Evolutionary conservation across 2,329 filamentous ascomycete species (phyloP), one percentile per base, ranked within the genome.

Genomic region (Leptoxyphium fumago): DNA sequence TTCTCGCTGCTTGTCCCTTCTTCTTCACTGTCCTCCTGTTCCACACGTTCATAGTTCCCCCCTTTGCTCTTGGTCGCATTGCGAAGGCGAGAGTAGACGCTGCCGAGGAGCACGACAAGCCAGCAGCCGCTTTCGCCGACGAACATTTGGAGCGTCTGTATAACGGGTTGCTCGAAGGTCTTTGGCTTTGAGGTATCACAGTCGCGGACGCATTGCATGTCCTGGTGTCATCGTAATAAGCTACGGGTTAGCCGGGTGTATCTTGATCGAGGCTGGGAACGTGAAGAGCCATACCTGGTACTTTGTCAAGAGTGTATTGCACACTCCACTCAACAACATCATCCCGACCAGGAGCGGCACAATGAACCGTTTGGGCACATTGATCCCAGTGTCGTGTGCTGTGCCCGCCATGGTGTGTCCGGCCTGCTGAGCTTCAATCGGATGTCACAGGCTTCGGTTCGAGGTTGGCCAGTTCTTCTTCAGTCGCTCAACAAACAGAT

Each of bases 101-200:
- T 70, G 59, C 83, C 79, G 41, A 74, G 56, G 17, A 82, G 78
- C 38, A 96, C 75, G 43, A 98, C 85, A 11, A 96, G 73, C 88
- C 89, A 98, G 69, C 87, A 94, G 50, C 87, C 89, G 74, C 85
- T 83, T 64, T 98, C 91, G 45, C 91, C 91, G 49, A 95, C 74
- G 62, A 98, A 98, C 91, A 98, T 98, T 64, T 96, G 91, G 1
- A 86, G 70, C 2, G 91, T 96, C 63, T 98, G 91, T 44, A 96
- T 78, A 43, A 98, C 88, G 14, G 91, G 91, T 61, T 96, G 89
- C 63, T 95, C 86, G 65, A 98, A 96, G 54, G 76, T 74, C 50
- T 75, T 69, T 43, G 77, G 81, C 52, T 81, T 75, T 46, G 72
- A 73, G 9, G 77, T 75, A 55, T 85, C 78, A 70, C 91, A 98